Percentiles rank a stretch among this genome's conserved stretches.
These are phyloP conservation scores for Exserohilum turcica DNA, from an alignment of 2,329 filamentous ascomycete species.

Conservation along the genomic window DNA sequence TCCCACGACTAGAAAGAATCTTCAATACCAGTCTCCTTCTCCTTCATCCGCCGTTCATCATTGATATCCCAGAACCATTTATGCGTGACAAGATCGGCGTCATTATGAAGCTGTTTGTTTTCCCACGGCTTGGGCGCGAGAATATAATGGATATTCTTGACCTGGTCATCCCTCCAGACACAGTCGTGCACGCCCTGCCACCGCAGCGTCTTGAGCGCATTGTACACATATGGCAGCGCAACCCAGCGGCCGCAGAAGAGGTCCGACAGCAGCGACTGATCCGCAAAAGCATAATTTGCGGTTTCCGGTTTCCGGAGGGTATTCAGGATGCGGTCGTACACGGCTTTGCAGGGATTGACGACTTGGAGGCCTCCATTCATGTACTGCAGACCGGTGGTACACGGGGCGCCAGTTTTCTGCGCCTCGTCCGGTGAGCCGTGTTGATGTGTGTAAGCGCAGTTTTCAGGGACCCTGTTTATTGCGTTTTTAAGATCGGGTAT, in stretches of 20 bases:
- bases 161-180: conserved; percentile 65
- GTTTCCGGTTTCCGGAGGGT: conserved; percentile 49
- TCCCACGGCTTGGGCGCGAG: conserved; percentile 33
- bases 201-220: conserved; percentile 63
- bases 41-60: not conserved
- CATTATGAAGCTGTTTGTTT: not conserved
- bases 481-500: no score
- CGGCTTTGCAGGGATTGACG: conserved; percentile 58
- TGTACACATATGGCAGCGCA: conserved; percentile 64
- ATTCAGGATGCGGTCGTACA: conserved; percentile 57
- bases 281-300: conserved; percentile 59
- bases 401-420: conserved; percentile 56
- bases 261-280: conserved; percentile 62
- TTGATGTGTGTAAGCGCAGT: conserved; percentile 66
- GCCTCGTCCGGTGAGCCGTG: conserved; percentile 58
- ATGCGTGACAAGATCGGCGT: not conserved
- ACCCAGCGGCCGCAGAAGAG: conserved; percentile 64
- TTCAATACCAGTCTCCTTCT: not conserved
- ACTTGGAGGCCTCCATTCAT: conserved; percentile 67
- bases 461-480: conserved; percentile 59
- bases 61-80: conserved; percentile 1
- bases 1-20: not conserved
- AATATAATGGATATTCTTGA: conserved; percentile 68
- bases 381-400: conserved; percentile 56
- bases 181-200: conserved; percentile 60